Percentiles rank a stretch among this genome's conserved stretches.
Evolutionary conservation across 2,329 filamentous ascomycete species (phyloP).

Genomic region (Colletotrichum brevisporum): DNA sequence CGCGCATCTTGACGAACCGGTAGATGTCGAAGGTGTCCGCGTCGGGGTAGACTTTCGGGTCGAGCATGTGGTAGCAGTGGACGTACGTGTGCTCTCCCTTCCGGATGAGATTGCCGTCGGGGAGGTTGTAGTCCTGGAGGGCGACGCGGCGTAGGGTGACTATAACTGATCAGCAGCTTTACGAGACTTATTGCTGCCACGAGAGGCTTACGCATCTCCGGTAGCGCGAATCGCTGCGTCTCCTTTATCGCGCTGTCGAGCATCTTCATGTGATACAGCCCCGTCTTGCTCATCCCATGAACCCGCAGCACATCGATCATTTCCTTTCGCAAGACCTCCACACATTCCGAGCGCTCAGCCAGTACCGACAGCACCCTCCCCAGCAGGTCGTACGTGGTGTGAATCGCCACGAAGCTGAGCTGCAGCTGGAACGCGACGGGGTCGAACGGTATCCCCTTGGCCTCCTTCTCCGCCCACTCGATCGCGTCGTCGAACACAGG

Average conservation of each 20-base stretch:
- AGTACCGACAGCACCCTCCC: constrained; percentile 56
- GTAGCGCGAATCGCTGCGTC: constrained; percentile 45
- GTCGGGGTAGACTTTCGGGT: background rate
- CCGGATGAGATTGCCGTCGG: background rate
- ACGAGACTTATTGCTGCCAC: background rate
- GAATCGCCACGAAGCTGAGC: constrained; percentile 73
- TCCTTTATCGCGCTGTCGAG: constrained; percentile 60
- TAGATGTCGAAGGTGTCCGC: constrained; percentile 8
- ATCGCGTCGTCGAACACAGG: constrained; percentile 52
- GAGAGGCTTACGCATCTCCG: background rate
- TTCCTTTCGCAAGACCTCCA: constrained; percentile 58
- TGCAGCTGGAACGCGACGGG: constrained; percentile 78
- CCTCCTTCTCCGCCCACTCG: constrained; percentile 57
- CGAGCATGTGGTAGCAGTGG: constrained; percentile 6
- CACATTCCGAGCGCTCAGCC: constrained; percentile 53
- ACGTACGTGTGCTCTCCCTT: background rate
- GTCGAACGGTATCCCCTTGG: constrained; percentile 74
- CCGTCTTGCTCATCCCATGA: constrained; percentile 53
- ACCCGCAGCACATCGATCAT: constrained; percentile 52
- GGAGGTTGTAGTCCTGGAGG: background rate
- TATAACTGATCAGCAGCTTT: background rate
- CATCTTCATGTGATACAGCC: constrained; percentile 54
- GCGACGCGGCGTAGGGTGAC: background rate
- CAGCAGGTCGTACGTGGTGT: constrained; percentile 56
- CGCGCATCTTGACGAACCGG: constrained; percentile 8